Percentiles rank a stretch among this genome's conserved stretches.
Conservation (phyloP, 2,329 filamentous ascomycete species). For the Nigrospora sphaerica region DNA sequence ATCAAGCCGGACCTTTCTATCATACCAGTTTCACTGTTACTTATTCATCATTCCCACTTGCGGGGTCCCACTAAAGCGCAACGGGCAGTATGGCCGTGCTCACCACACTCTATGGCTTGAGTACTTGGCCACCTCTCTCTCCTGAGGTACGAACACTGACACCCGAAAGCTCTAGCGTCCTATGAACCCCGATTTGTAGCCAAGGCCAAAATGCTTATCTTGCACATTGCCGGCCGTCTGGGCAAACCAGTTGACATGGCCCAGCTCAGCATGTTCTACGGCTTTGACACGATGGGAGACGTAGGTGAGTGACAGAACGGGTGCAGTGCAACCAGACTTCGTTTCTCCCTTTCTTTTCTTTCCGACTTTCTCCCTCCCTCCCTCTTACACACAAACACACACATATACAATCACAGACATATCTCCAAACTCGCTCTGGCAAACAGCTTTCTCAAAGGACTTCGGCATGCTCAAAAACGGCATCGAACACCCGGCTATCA, state of each 20-base stretch:
- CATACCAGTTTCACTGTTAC: too few relatives aligned
- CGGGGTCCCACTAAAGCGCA: too few relatives aligned
- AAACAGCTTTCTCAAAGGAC: conserved; percentile 26
- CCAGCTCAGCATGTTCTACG: conserved; percentile 2
- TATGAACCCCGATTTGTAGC: conserved; percentile 2
- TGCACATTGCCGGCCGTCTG: not conserved
- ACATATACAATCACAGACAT: too few relatives aligned
- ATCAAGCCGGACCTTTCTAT: too few relatives aligned
- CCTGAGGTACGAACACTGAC: not conserved
- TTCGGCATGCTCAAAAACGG: conserved; percentile 28
- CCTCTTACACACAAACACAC: too few relatives aligned
- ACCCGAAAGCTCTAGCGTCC: not conserved
- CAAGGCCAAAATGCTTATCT: conserved; percentile 2
- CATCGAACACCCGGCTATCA: conserved; percentile 22
- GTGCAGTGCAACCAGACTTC: too few relatives aligned
- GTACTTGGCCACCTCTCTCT: not conserved
- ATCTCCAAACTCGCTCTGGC: too few relatives aligned
- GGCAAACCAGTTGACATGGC: conserved; percentile 4
- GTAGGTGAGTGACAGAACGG: not conserved
- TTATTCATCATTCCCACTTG: too few relatives aligned
- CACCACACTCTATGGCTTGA: too few relatives aligned
- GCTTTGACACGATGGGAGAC: conserved; percentile 5
- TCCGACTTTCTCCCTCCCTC: too few relatives aligned
- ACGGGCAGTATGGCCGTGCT: too few relatives aligned
- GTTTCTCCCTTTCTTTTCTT: too few relatives aligned